These are phyloP conservation scores for Boeremia exigua DNA, from an alignment of 2,329 filamentous ascomycete genomes.

Conservation along the genomic window DNA sequence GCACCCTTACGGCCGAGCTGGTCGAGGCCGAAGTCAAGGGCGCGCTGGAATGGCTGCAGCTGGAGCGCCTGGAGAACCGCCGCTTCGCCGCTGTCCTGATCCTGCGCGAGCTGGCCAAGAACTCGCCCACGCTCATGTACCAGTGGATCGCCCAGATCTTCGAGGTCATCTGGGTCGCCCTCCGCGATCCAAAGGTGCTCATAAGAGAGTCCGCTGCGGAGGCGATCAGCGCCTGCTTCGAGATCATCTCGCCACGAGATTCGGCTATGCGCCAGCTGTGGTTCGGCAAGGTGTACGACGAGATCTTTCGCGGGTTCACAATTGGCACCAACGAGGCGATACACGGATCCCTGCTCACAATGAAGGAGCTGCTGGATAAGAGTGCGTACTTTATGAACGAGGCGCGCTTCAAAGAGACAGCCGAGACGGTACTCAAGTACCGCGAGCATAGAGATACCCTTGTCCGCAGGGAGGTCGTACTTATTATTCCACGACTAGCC, in stretches of 20 bases:
- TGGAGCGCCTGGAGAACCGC: slow-evolving; percentile 89
- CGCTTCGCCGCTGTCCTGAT: slow-evolving; percentile 92
- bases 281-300: slow-evolving; percentile 90
- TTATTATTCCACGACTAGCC: slow-evolving; percentile 89
- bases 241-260: slow-evolving; percentile 93
- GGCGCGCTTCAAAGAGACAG: slow-evolving; percentile 82
- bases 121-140: slow-evolving; percentile 94
- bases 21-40: slow-evolving; percentile 98
- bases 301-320: slow-evolving; percentile 78
- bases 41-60: slow-evolving; percentile 94
- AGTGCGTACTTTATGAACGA: slow-evolving; percentile 99
- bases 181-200: slow-evolving; percentile 86
- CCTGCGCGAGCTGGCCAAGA: slow-evolving; percentile 86
- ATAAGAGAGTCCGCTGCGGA: slow-evolving; percentile 93
- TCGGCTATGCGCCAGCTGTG: slow-evolving; percentile 83
- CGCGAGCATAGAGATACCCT: slow-evolving; percentile 91
- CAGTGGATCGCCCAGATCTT: slow-evolving; percentile 94
- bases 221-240: slow-evolving; percentile 92
- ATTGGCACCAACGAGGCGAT: slow-evolving; percentile 82
- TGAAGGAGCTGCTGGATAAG: slow-evolving; percentile 91
- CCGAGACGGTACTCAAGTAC: slow-evolving; percentile 89
- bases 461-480: slow-evolving; percentile 87
- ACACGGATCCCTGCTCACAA: slow-evolving; percentile 90
- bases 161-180: slow-evolving; percentile 93
- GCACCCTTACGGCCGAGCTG: slow-evolving; percentile 90